A percentile compares a stretch with the other conserved stretches of the same genome.
These are phyloP conservation scores for Cystobasidiaceae sp. DNA, from an alignment of 1,284 basidiomycete species.

Conservation along the genomic window DNA sequence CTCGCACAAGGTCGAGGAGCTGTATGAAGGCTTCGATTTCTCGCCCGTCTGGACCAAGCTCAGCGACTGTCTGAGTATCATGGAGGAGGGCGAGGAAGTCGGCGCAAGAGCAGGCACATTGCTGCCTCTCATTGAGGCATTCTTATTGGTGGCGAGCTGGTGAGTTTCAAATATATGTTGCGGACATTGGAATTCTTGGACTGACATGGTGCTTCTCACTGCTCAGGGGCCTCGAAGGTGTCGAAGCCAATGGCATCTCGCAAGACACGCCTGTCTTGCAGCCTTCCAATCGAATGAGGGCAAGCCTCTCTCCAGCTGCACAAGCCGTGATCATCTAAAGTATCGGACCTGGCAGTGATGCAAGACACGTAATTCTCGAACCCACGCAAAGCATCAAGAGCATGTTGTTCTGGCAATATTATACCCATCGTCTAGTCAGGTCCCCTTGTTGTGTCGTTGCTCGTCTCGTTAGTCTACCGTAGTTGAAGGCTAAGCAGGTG, in stretches of 20 bases:
- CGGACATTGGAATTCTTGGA: not conserved
- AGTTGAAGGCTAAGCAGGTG: too few relatives aligned
- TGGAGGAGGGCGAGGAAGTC: slow-evolving; percentile 71
- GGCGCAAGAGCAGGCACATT: slow-evolving; percentile 77
- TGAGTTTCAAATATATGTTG: not conserved
- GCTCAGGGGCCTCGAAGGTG: slow-evolving; percentile 22
- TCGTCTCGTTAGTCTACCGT: too few relatives aligned
- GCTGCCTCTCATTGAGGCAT: slow-evolving; percentile 81
- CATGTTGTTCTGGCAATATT: too few relatives aligned
- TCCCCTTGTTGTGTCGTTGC: too few relatives aligned
- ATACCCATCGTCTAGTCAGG: too few relatives aligned
- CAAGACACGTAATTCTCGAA: too few relatives aligned
- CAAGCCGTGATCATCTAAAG: not conserved
- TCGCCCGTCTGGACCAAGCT: slow-evolving; percentile 77
- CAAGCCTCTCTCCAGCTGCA: slow-evolving; percentile 15
- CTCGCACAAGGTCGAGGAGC: slow-evolving; percentile 56
- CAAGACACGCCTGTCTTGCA: slow-evolving; percentile 16
- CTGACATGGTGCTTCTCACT: not conserved
- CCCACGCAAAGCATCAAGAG: too few relatives aligned
- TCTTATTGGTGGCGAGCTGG: slow-evolving; percentile 94
- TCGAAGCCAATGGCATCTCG: not conserved
- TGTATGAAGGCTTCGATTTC: slow-evolving; percentile 84
- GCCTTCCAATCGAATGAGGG: not conserved
- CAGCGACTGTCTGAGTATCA: slow-evolving; percentile 72
- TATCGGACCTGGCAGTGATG: not conserved